A percentile compares a stretch with the other conserved stretches of the same genome.
These are phyloP conservation scores for Dujonia santamariae DNA, from an alignment of 1,139 yeast genomes.

Conservation along the genomic window DNA sequence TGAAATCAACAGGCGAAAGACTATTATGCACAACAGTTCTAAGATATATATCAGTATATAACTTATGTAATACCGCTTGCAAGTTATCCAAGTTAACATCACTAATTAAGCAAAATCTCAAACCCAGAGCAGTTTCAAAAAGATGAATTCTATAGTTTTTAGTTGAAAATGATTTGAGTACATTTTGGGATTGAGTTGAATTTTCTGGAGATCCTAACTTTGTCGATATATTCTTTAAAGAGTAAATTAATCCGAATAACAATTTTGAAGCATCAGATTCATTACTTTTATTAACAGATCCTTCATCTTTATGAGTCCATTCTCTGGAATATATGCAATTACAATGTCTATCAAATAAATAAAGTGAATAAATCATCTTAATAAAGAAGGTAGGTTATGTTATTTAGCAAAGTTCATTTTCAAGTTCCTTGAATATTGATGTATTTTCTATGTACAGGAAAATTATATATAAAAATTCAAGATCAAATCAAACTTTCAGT, in stretches of 20 bases:
- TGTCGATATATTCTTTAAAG: conserved; percentile 70
- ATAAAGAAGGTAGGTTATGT: too few species aligned
- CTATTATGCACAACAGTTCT: conserved; percentile 68
- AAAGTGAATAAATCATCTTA: conserved; percentile 72
- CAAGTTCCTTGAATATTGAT: too few species aligned
- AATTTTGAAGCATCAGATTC: conserved; percentile 70
- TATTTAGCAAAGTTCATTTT: too few species aligned
- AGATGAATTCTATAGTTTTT: conserved; percentile 76
- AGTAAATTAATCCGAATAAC: conserved; percentile 82
- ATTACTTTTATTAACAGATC: conserved; percentile 53
- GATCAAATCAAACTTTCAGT: too few species aligned
- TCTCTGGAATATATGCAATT: conserved; percentile 72
- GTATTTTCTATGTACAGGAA: too few species aligned
- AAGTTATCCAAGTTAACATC: conserved; percentile 65
- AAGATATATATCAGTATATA: conserved; percentile 67
- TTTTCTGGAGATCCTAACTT: conserved; percentile 47
- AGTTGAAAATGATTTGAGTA: conserved; percentile 65
- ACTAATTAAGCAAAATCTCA: conserved; percentile 71
- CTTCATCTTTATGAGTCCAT: conserved; percentile 41
- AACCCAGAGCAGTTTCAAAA: conserved; percentile 74
- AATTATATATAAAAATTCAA: too few species aligned
- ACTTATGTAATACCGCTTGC: conserved; percentile 57
- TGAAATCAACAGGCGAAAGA: conserved; percentile 52
- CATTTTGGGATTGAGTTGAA: conserved; percentile 31
- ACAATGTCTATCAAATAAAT: conserved; percentile 89